These are phyloP conservation scores for Leishmania martiniquensis DNA, from an alignment of 208 protist genomes.

Conservation along the genomic window DNA sequence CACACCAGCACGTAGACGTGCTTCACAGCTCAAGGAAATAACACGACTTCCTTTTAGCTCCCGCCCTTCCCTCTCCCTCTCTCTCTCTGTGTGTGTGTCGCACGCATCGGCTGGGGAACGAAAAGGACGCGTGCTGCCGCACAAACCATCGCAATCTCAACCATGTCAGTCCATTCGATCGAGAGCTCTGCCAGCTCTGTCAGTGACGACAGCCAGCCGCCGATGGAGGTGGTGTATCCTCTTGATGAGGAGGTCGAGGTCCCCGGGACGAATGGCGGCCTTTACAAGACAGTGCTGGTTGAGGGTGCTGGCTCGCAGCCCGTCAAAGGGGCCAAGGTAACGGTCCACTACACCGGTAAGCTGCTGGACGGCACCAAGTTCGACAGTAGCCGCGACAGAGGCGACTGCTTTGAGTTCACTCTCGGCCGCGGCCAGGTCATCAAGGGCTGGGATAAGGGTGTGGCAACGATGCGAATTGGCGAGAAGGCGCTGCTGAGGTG, in stretches of 20 bases:
- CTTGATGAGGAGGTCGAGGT: slow-evolving; percentile 73
- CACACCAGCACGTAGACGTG: slow-evolving; percentile 1
- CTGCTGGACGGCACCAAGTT: slow-evolving; percentile 86
- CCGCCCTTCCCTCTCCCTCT: background rate
- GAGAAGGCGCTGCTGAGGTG: slow-evolving; percentile 84
- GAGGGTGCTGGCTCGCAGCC: slow-evolving; percentile 70
- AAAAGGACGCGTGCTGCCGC: background rate
- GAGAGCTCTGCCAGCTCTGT: slow-evolving; percentile 31
- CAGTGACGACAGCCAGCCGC: slow-evolving; percentile 70
- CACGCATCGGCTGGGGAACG: too few relatives aligned
- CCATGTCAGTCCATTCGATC: slow-evolving; percentile 15
- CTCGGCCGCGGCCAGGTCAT: slow-evolving; percentile 91
- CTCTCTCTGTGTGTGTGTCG: background rate
- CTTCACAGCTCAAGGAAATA: slow-evolving; percentile 13
- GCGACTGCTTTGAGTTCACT: slow-evolving; percentile 85
- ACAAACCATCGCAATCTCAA: background rate
- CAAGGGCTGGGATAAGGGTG: slow-evolving; percentile 92
- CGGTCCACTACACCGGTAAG: slow-evolving; percentile 91
- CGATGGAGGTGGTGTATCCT: slow-evolving; percentile 75
- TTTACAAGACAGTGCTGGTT: slow-evolving; percentile 86
- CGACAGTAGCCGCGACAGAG: slow-evolving; percentile 89
- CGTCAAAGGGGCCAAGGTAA: slow-evolving; percentile 82
- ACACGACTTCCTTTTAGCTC: slow-evolving; percentile 2
- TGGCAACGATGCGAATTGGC: slow-evolving; percentile 90
- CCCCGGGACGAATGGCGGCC: slow-evolving; percentile 65